Evolutionary conservation across 306 rosid genomes (phyloP).

Genomic region (Acacia crassicarpa): DNA sequence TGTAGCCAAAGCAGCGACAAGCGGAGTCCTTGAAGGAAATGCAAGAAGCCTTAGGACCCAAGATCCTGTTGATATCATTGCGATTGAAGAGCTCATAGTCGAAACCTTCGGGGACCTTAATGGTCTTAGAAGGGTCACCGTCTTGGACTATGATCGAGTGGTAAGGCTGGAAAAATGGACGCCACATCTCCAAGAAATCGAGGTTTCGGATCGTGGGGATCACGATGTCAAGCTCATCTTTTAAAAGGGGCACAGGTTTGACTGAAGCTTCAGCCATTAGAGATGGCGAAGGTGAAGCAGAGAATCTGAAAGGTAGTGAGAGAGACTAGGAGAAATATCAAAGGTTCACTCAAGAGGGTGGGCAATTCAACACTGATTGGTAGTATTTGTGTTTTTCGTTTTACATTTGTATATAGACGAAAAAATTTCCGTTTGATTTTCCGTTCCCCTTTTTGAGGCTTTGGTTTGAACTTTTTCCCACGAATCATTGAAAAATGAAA

Average conservation of each 20-base stretch:
- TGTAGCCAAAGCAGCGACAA: conserved; percentile 54
- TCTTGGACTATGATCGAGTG: conserved; percentile 46
- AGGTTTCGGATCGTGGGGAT: conserved; percentile 47
- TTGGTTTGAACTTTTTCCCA: background rate
- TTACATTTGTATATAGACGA: no score
- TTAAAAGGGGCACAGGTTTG: conserved; percentile 18
- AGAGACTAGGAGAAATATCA: background rate
- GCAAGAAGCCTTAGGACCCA: conserved; percentile 53
- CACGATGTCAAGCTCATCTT: conserved; percentile 45
- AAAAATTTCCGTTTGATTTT: background rate
- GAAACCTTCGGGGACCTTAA: conserved; percentile 42
- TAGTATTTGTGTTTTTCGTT: no score
- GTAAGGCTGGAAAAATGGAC: conserved; percentile 41
- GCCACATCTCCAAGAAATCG: conserved; percentile 49
- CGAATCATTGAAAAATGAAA: background rate
- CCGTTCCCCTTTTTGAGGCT: background rate
- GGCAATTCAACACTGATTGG: background rate
- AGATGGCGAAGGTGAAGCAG: background rate
- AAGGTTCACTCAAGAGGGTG: background rate
- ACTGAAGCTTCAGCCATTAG: conserved; percentile 5
- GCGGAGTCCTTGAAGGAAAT: conserved; percentile 60
- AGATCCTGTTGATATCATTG: conserved; percentile 41
- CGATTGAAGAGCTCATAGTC: conserved; percentile 52
- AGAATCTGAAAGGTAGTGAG: no score
- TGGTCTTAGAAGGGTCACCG: conserved; percentile 37